Evolutionary conservation across 305 asterid genomes (phyloP), one percentile per base, ranked within the genome.

Genomic region (Fraxinus xanthoxyloides): DNA sequence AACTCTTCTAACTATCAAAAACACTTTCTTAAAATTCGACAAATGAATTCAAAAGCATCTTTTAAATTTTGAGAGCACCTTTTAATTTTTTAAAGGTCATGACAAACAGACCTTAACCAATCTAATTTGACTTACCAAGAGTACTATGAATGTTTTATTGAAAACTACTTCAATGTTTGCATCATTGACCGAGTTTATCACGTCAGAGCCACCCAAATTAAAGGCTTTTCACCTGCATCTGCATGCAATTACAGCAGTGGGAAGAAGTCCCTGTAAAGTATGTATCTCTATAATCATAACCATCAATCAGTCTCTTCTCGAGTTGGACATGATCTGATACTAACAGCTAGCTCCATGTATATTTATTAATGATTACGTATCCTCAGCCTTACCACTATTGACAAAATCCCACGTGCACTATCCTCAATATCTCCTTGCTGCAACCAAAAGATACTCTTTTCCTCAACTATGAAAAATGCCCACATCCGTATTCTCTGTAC

Each of bases 331-430:
- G 70, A 72, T 32, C 46, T 72, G 76, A 72, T 72, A 17, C 76
- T 9, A 4, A 31, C 77, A 83, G 79, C 75, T 70, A 23, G 5
- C 73, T 72, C 75, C 46, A 31, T 73, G 72, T 81, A 77, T 77
- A 86, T 76, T 5, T 67, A 31, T 77, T 34, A 77, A 87, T 87
- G 74, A 85, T 87, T 81, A 76, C 81, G 17, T 76, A 48, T 36
- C 78, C 82, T 85, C 82, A 80, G 73, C 84, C 77, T 82, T 77
- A 69, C 87, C 24, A 46, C 87, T 78, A 72, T 35, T 82, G 69
- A 73, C 46, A 82, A 67, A 56, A 54, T 59, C 78, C 19, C 79
- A 73, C 63, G 36, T 79, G 69, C 56, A 46, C 24, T 46, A 76
- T 48, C 67, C 69, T 48, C 79, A 28, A 34, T 24, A 38, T 76